Evolutionary conservation across 176 grass and related monocot genomes (phyloP).

Genomic region (barley (Hordeum vulgare)): MorexV3_pseudomolecules_assembly NC_058518.1:337317741-337318240

Average conservation of each 20-base stretch:
- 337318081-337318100: background rate
- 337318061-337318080: background rate
- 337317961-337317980: background rate
- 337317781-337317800: constrained; percentile 14
- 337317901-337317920: constrained; percentile 94
- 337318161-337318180: constrained; percentile 95
- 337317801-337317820: background rate
- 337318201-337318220: constrained; percentile 4
- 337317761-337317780: constrained; percentile 43
- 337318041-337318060: background rate
- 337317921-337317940: constrained; percentile 66
- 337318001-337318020: background rate
- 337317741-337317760: constrained; percentile 59
- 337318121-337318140: constrained; percentile 89
- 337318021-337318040: background rate
- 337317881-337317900: constrained; percentile 48
- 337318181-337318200: constrained; percentile 59
- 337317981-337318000: background rate
- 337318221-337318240: background rate
- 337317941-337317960: background rate
- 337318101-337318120: constrained; percentile 46
- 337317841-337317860: constrained; percentile 53
- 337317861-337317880: constrained; percentile 48
- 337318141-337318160: constrained; percentile 88
- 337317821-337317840: constrained; percentile 29